Conservation (phyloP, 495 filamentous ascomycete species). For the Penicillium arizonense region DNA sequence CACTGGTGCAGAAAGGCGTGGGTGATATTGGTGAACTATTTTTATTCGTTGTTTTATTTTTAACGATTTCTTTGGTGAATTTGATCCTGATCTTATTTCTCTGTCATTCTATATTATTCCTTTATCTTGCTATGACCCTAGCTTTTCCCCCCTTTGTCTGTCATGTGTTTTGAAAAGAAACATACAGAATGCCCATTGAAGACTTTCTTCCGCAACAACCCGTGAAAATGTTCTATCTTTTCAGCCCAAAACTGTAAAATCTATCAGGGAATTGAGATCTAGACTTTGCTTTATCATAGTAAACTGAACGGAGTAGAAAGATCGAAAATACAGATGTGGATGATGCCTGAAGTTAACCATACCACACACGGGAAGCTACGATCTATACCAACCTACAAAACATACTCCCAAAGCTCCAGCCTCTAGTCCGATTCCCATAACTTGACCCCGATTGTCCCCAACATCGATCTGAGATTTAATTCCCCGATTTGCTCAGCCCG, state of each 20-base stretch:
- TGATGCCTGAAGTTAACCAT: too few relatives aligned
- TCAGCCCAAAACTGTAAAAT: neutral
- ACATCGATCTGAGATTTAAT: slow-evolving; percentile 2
- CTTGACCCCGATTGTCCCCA: neutral
- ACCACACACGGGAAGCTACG: too few relatives aligned
- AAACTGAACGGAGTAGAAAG: neutral
- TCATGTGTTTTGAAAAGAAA: slow-evolving; percentile 2
- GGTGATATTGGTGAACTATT: slow-evolving; percentile 11
- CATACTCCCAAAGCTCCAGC: neutral
- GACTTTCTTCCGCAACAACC: slow-evolving; percentile 5
- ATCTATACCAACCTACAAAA: neutral
- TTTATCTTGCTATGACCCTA: neutral
- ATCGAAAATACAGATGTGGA: neutral
- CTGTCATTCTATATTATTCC: slow-evolving; percentile 1
- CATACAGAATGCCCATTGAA: slow-evolving; percentile 21
- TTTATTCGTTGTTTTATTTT: slow-evolving; percentile 5
- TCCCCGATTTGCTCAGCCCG: slow-evolving; percentile 23
- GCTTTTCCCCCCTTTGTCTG: neutral
- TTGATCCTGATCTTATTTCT: slow-evolving; percentile 12
- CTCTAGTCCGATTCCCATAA: neutral
- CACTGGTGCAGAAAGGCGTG: slow-evolving; percentile 26
- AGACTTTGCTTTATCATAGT: neutral
- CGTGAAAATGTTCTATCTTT: neutral
- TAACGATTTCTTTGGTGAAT: neutral
- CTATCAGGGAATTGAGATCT: neutral